Conservation (phyloP, 2,329 filamentous ascomycete genomes). For the Diplodia scrobiculata region DNA sequence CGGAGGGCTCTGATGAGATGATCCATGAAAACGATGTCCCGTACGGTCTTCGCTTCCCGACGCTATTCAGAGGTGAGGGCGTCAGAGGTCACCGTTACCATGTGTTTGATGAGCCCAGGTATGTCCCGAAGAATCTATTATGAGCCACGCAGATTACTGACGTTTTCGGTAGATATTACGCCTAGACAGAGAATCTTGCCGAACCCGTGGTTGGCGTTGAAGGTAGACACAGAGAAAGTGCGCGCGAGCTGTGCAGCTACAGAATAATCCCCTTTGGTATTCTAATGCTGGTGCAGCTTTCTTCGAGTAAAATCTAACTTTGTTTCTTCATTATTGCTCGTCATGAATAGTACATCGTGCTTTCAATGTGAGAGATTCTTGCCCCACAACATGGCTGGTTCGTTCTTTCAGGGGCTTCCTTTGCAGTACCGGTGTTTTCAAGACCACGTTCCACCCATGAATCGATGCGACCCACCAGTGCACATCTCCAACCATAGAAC, state of each 20-base stretch:
- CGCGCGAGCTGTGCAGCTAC: background rate
- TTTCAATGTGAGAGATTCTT: background rate
- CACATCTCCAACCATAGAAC: too few relatives aligned
- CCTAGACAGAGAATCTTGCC: background rate
- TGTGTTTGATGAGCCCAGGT: constrained; percentile 74
- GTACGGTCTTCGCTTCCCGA: constrained; percentile 78
- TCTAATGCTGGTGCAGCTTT: background rate
- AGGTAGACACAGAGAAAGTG: background rate
- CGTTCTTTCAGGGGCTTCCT: background rate
- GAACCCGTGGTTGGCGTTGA: background rate
- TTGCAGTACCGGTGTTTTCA: too few relatives aligned
- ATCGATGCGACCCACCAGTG: too few relatives aligned
- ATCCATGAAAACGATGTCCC: constrained; percentile 74
- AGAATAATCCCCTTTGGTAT: background rate
- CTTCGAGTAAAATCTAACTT: background rate
- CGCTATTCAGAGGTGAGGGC: constrained; percentile 78
- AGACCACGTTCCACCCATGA: too few relatives aligned
- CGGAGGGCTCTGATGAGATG: constrained; percentile 65
- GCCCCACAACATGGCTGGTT: background rate
- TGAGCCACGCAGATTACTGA: background rate
- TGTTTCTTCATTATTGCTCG: background rate
- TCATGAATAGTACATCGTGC: background rate
- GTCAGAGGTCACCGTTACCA: constrained; percentile 90
- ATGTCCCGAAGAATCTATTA: background rate
- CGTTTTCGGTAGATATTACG: background rate